Evolutionary conservation across 2,329 filamentous ascomycete genomes (phyloP).

Genomic region (Periconia sp.): DNA sequence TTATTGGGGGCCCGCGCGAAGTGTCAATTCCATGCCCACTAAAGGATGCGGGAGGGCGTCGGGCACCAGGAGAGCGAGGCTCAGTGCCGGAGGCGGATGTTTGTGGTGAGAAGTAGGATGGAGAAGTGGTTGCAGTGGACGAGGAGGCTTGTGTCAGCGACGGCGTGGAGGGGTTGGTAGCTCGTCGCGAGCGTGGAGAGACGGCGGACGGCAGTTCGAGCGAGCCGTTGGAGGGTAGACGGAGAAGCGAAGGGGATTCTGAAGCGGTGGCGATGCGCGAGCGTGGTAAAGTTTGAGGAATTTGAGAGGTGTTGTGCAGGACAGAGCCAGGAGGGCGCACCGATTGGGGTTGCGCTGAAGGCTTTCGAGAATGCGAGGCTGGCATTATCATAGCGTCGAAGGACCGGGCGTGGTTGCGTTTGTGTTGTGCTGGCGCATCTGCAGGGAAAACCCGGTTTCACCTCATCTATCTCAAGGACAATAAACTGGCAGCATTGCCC

Average conservation of each 20-base stretch:
- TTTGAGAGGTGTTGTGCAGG: constrained; percentile 1
- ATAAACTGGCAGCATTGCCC: constrained; percentile 3
- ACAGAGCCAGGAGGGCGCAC: neutral
- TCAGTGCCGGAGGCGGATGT: constrained; percentile 29
- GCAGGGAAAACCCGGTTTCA: constrained; percentile 9
- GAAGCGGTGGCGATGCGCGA: constrained; percentile 29
- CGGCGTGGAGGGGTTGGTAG: constrained; percentile 29
- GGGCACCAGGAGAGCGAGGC: constrained; percentile 31
- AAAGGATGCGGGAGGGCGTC: constrained; percentile 51
- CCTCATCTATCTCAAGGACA: constrained; percentile 2
- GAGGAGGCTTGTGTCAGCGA: constrained; percentile 22
- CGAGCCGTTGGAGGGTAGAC: constrained; percentile 33
- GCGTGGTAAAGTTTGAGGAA: constrained; percentile 16
- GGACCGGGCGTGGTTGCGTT: neutral
- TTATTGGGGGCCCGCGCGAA: constrained; percentile 52
- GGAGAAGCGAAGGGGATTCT: constrained; percentile 28
- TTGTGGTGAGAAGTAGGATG: constrained; percentile 38
- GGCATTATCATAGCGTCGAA: constrained; percentile 8
- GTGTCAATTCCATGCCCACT: constrained; percentile 55
- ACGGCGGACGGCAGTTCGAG: constrained; percentile 15
- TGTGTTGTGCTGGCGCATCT: constrained; percentile 7
- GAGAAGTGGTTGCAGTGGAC: constrained; percentile 16
- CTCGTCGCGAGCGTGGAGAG: constrained; percentile 17
- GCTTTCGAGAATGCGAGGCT: constrained; percentile 10
- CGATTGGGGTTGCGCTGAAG: constrained; percentile 9